Evolutionary conservation across 345 rosid species (phyloP), one percentile per base, ranked within the genome.

Genomic region (Brassica incana): DNA sequence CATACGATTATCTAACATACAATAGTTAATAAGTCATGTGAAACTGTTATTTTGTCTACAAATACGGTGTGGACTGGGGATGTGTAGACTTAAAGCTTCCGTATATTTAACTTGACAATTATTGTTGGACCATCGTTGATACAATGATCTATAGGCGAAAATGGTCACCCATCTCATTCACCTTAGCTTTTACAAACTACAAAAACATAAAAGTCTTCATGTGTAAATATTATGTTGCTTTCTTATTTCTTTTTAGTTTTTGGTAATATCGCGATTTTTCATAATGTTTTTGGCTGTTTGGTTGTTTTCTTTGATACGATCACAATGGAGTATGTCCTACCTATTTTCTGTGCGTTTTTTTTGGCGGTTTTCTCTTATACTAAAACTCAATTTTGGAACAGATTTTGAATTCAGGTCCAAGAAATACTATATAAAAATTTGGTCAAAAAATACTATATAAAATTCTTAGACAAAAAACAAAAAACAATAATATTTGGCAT

Each of bases 111-210:
- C n/a, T 16, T 48, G 4, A 54, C 60, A 16, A 29, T 71, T 64
- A 23, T 65, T 12, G 50, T 50, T 64, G 76, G 81, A 70, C 33
- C 23, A 77, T 71, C 2, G 52, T 23, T 35, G n/a, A 65, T 62
- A 30, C 38, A 62, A 14, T 62, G 38, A 60, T 61, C 70, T 38
- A 43, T 38, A 23, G 7, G 62, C 60, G 0, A 36, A 76, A 61
- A 61, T 63, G 38, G 71, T n/a, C n/a, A 63, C 76, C 76, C 80
- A 71, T 71, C 76, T 52, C 76, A 36, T 38, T 71, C 76, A 52
- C 15, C 52, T 20, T 52, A 65, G 65, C 78, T 65, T 65, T 16
- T 27, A 60, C 61, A 60, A 2, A 38, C 45, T 9, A 38, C 11
- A 38, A 38, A 11, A 67, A 40, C 45, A 56, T 72, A 56, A 67